phyloP scores from a whole-genome alignment of 768 basidiomycete genomes.

The Cyclocybe cylindracea region DNA sequence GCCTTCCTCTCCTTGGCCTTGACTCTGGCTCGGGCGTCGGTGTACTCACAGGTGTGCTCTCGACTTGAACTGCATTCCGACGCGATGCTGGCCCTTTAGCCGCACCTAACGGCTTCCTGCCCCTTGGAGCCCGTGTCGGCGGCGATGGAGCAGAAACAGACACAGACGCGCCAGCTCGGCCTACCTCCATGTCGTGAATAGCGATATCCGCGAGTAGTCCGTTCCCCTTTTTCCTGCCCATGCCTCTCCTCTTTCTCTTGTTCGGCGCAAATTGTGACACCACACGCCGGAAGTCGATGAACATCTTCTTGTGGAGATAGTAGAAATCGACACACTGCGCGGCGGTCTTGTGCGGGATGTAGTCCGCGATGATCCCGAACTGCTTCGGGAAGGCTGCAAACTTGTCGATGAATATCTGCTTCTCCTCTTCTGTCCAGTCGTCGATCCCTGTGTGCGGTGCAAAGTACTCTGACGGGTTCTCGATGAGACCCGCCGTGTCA shows the following conservation, averaged over 20 bases:
- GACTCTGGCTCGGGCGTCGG: conserved; percentile 72
- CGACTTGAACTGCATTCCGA: conserved; percentile 44
- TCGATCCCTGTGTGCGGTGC: conserved; percentile 70
- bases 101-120: conserved; percentile 35
- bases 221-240: conserved; percentile 79
- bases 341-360: conserved; percentile 80
- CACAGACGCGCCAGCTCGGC: conserved; percentile 18
- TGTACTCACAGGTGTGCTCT: conserved; percentile 53
- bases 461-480: conserved; percentile 78
- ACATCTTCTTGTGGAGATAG: conserved; percentile 90
- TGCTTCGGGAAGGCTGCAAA: conserved; percentile 90
- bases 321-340: conserved; percentile 92
- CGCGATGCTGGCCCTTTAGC: conserved; percentile 35
- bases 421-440: conserved; percentile 89
- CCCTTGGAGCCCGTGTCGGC: conserved; percentile 39
- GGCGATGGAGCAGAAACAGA: conserved; percentile 29
- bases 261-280: conserved; percentile 66
- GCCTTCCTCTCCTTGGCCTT: conserved; percentile 36
- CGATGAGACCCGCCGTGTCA: conserved; percentile 82
- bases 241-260: conserved; percentile 61
- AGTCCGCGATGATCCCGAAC: conserved; percentile 88
- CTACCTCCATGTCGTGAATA: conserved; percentile 66
- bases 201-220: conserved; percentile 81
- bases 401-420: conserved; percentile 72
- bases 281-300: conserved; percentile 82